phyloP scores from a whole-genome alignment of 345 rosid genomes.

The Citrus glauca region DNA sequence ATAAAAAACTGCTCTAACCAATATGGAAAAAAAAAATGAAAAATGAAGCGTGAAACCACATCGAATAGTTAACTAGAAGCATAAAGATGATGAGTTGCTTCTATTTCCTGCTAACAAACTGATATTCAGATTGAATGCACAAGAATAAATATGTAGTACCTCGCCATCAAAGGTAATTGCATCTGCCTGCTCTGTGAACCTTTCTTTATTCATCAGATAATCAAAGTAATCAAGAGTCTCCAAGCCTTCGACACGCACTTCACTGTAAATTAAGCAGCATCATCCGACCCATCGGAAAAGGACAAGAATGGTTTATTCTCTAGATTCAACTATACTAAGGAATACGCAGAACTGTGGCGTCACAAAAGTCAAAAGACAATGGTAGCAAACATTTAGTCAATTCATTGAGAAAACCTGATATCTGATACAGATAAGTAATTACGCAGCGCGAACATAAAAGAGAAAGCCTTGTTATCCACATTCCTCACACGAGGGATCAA shows the following conservation, averaged over 20 bases:
- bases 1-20: background rate
- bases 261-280: conserved; percentile 57
- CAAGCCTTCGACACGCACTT: conserved; percentile 96
- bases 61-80: background rate
- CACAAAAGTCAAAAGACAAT: background rate
- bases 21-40: background rate
- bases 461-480: conserved; percentile 74
- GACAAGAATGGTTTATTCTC: conserved; percentile 2
- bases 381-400: conserved; percentile 4
- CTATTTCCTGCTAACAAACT: background rate
- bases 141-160: conserved; percentile 35
- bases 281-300: conserved; percentile 15
- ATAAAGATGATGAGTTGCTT: background rate
- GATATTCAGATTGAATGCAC: background rate
- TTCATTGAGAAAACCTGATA: conserved; percentile 55
- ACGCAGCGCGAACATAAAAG: conserved; percentile 65
- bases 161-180: conserved; percentile 92
- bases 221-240: conserved; percentile 97
- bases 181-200: conserved; percentile 95
- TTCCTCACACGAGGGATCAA: conserved; percentile 93
- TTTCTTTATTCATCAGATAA: conserved; percentile 56
- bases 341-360: background rate
- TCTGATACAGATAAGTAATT: conserved; percentile 88
- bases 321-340: background rate
- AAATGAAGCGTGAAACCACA: background rate